Base-by-base conservation (phyloP, 495 filamentous ascomycete genomes). In the Penicillium angulare region DNA sequence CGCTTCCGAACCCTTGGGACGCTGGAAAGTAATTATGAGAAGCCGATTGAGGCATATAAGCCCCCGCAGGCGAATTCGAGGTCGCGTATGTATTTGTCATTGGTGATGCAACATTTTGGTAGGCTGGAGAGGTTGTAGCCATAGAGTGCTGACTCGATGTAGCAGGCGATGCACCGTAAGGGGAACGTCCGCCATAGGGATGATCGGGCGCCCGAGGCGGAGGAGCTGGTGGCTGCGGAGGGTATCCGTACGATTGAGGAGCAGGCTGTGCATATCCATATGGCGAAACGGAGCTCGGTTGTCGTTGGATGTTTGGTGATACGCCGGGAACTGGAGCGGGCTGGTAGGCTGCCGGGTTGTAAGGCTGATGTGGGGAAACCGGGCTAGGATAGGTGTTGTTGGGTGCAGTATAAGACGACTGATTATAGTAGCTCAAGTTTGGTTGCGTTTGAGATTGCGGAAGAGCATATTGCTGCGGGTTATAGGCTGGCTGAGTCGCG, bases 401-500 rank as follows among this genome's bases (percentile, higher is more conserved):
- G 18, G 67, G 60, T 64, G 72, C 22, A 62, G 79, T 58, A 70
- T 81, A 71, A 64, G 76, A 60, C 71, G 61, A 55, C 3, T 65
- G 58, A 33, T 66, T 73, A 50, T 73, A 76, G n/a, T n/a, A n/a
- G 16, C 55, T 59, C 18, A 67, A 72, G 26, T 66, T 63, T 24
- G 69, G 66, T 34, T 76, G 76, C 5, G 72, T 72, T 18, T 76
- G 72, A 5, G 85, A 81, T 38, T 87, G 80, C 3, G 86, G 79
- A 7, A 81, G 73, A 38, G 78, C 81, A 64, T 90, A 97, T 44
- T 86, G 73, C 66, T 91, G 89, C 2, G 92, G 91, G 56, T 96
- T 95, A 67, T 96, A 96, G 1, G 81, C 71, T 12, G 76, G 66
- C 40, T 81, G 84, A 15, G 71, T 73, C 35, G 63, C 42, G 48